Evolutionary conservation across 2,329 filamentous ascomycete genomes (phyloP).

Genomic region (Fonsecaea nubica): DNA sequence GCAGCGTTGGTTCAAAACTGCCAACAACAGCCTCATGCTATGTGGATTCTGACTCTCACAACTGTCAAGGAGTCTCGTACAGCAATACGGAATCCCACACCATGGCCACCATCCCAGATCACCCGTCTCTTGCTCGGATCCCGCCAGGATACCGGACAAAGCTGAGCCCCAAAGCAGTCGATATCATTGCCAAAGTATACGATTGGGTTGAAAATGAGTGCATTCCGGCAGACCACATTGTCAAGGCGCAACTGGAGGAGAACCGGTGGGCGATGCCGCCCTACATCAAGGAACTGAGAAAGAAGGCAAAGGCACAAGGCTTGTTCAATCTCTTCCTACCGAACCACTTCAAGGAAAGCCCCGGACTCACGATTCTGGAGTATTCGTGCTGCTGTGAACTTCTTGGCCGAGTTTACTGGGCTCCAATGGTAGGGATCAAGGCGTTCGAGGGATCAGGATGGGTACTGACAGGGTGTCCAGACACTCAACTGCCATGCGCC

Average conservation of each 20-base stretch:
- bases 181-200: slow-evolving; percentile 65
- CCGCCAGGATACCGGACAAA: slow-evolving; percentile 27
- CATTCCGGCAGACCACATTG: slow-evolving; percentile 76
- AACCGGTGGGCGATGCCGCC: slow-evolving; percentile 73
- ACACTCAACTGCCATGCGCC: slow-evolving; percentile 82
- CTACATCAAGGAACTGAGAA: slow-evolving; percentile 81
- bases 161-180: slow-evolving; percentile 47
- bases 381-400: slow-evolving; percentile 91
- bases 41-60: slow-evolving; percentile 2
- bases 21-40: slow-evolving; percentile 1
- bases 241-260: slow-evolving; percentile 73
- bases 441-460: not conserved
- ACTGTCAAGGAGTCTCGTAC: not conserved
- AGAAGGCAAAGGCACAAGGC: slow-evolving; percentile 73
- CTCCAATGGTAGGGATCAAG: slow-evolving; percentile 54
- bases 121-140: slow-evolving; percentile 19
- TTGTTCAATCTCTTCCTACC: slow-evolving; percentile 93
- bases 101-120: slow-evolving; percentile 11
- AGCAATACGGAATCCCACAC: slow-evolving; percentile 1
- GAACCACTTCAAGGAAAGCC: slow-evolving; percentile 84
- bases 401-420: slow-evolving; percentile 71
- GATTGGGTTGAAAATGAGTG: slow-evolving; percentile 91
- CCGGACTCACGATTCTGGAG: slow-evolving; percentile 85
- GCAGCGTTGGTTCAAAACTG: not conserved
- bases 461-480: slow-evolving; percentile 27